Percentiles rank a stretch among this genome's conserved stretches.
phyloP scores from a whole-genome alignment of 1,139 yeast species.

The Debaryomyces subglobosus region DNA sequence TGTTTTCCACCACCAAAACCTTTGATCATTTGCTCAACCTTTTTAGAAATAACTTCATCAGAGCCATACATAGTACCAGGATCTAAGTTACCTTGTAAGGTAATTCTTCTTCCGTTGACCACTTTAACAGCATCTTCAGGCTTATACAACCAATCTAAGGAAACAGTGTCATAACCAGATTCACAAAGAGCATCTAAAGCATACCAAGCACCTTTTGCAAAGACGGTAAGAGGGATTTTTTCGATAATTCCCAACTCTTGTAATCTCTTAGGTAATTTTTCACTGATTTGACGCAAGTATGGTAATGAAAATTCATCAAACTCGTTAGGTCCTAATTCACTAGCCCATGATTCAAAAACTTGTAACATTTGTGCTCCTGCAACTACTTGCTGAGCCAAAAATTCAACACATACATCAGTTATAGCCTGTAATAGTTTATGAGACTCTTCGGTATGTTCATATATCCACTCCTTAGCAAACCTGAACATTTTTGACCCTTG shows the following conservation, averaged over 20 bases:
- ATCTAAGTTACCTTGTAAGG: constrained; percentile 92
- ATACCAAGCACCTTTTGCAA: constrained; percentile 98
- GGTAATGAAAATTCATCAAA: constrained; percentile 89
- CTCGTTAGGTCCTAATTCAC: constrained; percentile 90
- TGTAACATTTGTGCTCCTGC: constrained; percentile 99
- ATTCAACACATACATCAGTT: constrained; percentile 89
- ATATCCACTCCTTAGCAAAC: constrained; percentile 91
- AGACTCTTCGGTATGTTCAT: constrained; percentile 71
- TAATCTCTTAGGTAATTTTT: constrained; percentile 68
- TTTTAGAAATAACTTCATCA: constrained; percentile 72
- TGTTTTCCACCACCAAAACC: constrained; percentile 94
- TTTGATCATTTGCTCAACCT: constrained; percentile 83
- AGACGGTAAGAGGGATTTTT: constrained; percentile 81
- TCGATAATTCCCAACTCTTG: constrained; percentile 71
- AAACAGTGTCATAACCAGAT: constrained; percentile 83
- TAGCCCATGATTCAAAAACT: constrained; percentile 97
- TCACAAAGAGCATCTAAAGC: constrained; percentile 85
- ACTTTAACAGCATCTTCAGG: constrained; percentile 85
- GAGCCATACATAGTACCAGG: constrained; percentile 95
- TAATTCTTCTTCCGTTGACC: constrained; percentile 74
- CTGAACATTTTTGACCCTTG: constrained; percentile 93
- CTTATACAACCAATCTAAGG: constrained; percentile 88
- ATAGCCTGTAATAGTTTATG: constrained; percentile 74
- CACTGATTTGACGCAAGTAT: constrained; percentile 75
- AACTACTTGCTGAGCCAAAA: constrained; percentile 88